Evolutionary conservation across 2,329 filamentous ascomycete species (phyloP).

Genomic region (Colletotrichum liaoningense): DNA sequence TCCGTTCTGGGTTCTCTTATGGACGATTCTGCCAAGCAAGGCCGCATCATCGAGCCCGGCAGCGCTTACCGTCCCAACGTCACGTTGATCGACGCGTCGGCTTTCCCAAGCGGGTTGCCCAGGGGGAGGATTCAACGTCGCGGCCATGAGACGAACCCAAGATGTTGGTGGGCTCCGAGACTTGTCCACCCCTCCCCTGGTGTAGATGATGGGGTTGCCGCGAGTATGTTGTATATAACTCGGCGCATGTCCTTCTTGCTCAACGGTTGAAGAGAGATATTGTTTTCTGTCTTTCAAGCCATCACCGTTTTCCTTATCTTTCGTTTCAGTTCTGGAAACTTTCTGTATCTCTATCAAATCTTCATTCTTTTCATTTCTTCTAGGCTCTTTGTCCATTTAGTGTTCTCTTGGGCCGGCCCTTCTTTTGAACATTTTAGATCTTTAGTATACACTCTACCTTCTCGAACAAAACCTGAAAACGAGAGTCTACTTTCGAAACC

Average conservation of each 20-base stretch:
- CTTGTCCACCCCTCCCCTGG: too few relatives aligned
- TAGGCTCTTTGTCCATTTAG: slow-evolving; percentile 12
- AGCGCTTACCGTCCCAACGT: background rate
- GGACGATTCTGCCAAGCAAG: slow-evolving; percentile 18
- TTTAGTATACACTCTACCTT: background rate
- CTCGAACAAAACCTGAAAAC: background rate
- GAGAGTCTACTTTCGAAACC: too few relatives aligned
- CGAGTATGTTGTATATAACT: slow-evolving; percentile 26
- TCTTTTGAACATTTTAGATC: slow-evolving; percentile 21
- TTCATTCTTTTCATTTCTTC: slow-evolving; percentile 19
- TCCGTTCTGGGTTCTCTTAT: background rate
- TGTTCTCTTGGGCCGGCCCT: slow-evolving; percentile 36
- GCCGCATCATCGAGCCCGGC: slow-evolving; percentile 9
- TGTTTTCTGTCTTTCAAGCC: slow-evolving; percentile 20
- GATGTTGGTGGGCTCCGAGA: background rate
- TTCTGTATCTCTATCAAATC: slow-evolving; percentile 14
- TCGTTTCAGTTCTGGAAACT: slow-evolving; percentile 39
- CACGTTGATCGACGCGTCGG: slow-evolving; percentile 2
- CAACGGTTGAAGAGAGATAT: background rate
- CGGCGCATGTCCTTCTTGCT: background rate
- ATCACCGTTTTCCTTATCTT: slow-evolving; percentile 27
- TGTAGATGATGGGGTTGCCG: background rate
- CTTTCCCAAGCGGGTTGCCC: slow-evolving; percentile 15
- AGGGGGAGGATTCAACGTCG: background rate
- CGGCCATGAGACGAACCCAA: slow-evolving; percentile 21